phyloP scores from a whole-genome alignment of 257 asterid species.

The Dorcoceras hygrometricum region DNA sequence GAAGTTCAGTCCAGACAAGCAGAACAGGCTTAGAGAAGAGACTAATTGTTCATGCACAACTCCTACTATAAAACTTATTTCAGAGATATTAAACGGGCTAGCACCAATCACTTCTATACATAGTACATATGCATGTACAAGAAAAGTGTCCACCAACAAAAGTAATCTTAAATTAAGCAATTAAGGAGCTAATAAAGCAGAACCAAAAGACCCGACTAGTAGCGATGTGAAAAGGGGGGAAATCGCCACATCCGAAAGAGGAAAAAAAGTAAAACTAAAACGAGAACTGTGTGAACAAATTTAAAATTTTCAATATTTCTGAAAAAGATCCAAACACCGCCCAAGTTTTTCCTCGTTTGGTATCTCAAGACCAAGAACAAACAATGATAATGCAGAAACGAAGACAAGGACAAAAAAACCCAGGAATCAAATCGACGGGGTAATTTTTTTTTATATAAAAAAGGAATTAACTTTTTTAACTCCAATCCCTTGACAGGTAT shows the following conservation, averaged over 20 bases:
- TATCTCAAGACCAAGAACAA: neutral
- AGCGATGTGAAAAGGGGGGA: neutral
- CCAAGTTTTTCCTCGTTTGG: neutral
- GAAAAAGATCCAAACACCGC: neutral
- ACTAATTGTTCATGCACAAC: neutral
- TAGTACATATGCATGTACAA: constrained; percentile 7
- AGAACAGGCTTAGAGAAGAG: neutral
- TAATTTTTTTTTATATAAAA: no score
- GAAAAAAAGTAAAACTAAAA: neutral
- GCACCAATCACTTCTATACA: neutral
- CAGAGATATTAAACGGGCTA: neutral
- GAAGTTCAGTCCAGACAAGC: constrained; percentile 23
- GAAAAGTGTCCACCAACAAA: no score
- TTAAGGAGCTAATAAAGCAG: constrained; percentile 9
- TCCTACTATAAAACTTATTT: neutral
- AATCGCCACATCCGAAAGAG: neutral
- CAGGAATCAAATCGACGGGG: neutral
- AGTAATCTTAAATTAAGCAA: constrained; percentile 5
- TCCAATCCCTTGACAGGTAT: neutral
- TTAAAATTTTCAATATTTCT: no score
- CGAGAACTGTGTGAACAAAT: neutral
- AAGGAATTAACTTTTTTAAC: no score
- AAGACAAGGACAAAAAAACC: neutral
- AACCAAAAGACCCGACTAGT: neutral
- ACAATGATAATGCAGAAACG: no score